Conservation (phyloP, 2,329 filamentous ascomycete genomes). For the Monascus ruber region DNA sequence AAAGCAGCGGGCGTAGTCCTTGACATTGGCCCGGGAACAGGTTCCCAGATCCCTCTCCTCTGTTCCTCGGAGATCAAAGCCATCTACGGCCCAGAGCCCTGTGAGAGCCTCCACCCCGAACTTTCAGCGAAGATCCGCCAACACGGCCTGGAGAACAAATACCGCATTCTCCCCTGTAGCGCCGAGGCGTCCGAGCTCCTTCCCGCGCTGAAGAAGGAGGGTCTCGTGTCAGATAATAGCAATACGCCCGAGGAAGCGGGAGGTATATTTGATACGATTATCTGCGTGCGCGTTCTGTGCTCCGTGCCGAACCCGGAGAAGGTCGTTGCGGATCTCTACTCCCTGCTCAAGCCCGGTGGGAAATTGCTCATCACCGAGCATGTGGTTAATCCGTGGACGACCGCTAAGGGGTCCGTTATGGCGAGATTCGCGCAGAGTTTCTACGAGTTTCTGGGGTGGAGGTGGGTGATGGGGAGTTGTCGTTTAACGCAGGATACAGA, state of each 20-base stretch:
- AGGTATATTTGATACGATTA: conserved; percentile 44
- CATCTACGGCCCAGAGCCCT: conserved; percentile 47
- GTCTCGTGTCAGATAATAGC: conserved; percentile 17
- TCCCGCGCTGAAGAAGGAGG: conserved; percentile 33
- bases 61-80: conserved; percentile 29
- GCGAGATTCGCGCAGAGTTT: conserved; percentile 37
- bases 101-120: conserved; percentile 34
- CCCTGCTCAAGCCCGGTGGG: conserved; percentile 43
- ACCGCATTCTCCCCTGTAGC: conserved; percentile 38
- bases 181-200: conserved; percentile 38
- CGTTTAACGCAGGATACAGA: conserved; percentile 40
- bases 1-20: conserved; percentile 33
- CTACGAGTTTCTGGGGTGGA: conserved; percentile 39
- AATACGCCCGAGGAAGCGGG: conserved; percentile 7
- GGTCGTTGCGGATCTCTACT: conserved; percentile 38
- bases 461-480: conserved; percentile 42
- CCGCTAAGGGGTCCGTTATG: conserved; percentile 33
- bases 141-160: conserved; percentile 35
- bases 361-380: conserved; percentile 46
- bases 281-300: conserved; percentile 45
- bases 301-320: conserved; percentile 39
- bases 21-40: conserved; percentile 43
- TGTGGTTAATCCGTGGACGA: conserved; percentile 41
- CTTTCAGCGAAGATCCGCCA: conserved; percentile 31
- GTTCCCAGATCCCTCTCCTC: conserved; percentile 39